phyloP scores from a whole-genome alignment of 768 basidiomycete species.

The Piloderma croceum region DNA sequence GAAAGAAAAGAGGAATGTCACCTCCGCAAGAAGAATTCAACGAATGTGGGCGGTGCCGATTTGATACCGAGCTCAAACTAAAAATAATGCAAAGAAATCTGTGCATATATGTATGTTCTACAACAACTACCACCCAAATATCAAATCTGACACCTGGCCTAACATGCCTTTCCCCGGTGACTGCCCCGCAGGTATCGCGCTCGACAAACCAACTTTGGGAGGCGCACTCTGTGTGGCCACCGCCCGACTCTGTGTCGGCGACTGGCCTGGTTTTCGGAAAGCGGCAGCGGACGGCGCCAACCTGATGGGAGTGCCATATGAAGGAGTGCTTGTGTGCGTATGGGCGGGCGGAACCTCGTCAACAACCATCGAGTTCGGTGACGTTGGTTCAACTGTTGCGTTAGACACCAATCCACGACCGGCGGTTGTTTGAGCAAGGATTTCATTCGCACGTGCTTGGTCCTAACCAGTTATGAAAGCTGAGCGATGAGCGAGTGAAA shows the following conservation, averaged over 20 bases:
- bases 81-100: too few relatives aligned
- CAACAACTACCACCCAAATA: conserved; percentile 70
- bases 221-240: conserved; percentile 4
- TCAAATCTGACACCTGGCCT: conserved; percentile 72
- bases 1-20: too few relatives aligned
- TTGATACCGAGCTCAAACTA: too few relatives aligned
- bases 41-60: too few relatives aligned
- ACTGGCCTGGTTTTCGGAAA: conserved; percentile 42
- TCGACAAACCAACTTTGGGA: conserved; percentile 2
- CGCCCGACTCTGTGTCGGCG: background rate
- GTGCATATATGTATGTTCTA: too few relatives aligned
- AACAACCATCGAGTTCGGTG: conserved; percentile 41
- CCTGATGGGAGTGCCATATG: conserved; percentile 66
- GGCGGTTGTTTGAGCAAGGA: conserved; percentile 38
- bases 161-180: conserved; percentile 53
- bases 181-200: conserved; percentile 23
- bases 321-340: conserved; percentile 21
- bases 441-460: conserved; percentile 48
- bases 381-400: conserved; percentile 13
- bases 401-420: too few relatives aligned
- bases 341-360: conserved; percentile 33
- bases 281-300: conserved; percentile 70
- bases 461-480: conserved; percentile 39
- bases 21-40: too few relatives aligned
- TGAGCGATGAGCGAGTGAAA: background rate